Evolutionary conservation across 2,329 filamentous ascomycete species (phyloP), one percentile per base, ranked within the genome.

Genomic region (Ascochyta fabae): DNA sequence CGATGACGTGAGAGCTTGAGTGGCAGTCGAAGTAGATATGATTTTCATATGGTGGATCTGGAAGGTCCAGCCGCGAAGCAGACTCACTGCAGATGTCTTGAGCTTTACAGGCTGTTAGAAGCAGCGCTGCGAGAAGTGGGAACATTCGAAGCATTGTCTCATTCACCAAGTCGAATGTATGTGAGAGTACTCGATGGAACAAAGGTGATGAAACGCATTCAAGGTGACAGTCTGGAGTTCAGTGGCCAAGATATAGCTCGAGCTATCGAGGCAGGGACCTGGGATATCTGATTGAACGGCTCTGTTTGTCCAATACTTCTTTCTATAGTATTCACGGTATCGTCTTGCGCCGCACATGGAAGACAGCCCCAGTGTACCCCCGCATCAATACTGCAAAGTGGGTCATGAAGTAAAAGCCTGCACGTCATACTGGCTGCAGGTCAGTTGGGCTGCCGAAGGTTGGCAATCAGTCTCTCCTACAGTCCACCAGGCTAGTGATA

Each of bases 21-120:
- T 86, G 79, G 69, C 85, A 88, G 65, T 88, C 86, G 0, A 85
- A 87, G 61, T 86, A 85, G 73, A 89, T 87, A 71, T 85, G 87
- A 64, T 88, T 88, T 35, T 85, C 78, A 56, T 88, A 87, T 0
- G 86, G 86, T 1, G 81, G 79, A 59, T 86, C 84, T 29, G 77
- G 81, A 3, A 86, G 74, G 55, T 80, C 75, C 8, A 82, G 69
- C 22, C 74, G 59, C 9, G 60, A 61, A 2, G 63, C 58, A 13
- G 57, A 48, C 34, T 60, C 55, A 12, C 45, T 38, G 48, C 64
- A 67, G 27, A 49, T 35, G 23, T 49, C 46, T 22, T 58, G 48
- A 26, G 51, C 52, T 1, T 26, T 23, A 12, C 34, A 42, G 2
- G 45, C 31, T 15, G 52, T 36, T 23, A 34, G 42, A 23, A 61